Conservation (phyloP, 2,329 filamentous ascomycete genomes). For the Colletotrichum sp. region DNA sequence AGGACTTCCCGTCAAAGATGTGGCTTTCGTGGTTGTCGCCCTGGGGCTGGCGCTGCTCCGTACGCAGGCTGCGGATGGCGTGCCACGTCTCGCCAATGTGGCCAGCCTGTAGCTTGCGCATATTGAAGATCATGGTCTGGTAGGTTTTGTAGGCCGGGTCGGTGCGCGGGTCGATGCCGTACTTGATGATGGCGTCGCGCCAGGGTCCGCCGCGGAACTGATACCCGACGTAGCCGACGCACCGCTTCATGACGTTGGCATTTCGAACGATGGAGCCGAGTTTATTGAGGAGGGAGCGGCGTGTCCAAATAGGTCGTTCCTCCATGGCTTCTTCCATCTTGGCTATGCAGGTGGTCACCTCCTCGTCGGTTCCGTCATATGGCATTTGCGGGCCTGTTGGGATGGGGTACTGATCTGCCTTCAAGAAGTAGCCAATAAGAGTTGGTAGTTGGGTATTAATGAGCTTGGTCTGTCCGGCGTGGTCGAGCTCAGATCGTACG, state of each 20-base stretch:
- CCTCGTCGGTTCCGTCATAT: conserved; percentile 62
- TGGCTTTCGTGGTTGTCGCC: conserved; percentile 60
- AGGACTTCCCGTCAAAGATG: conserved; percentile 80
- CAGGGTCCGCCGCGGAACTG: conserved; percentile 93
- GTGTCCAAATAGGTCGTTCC: conserved; percentile 83
- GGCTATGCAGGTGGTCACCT: conserved; percentile 68
- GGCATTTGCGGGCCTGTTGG: conserved; percentile 65
- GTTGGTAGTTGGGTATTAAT: conserved; percentile 66
- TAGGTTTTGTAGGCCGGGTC: conserved; percentile 81
- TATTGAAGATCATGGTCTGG: conserved; percentile 88
- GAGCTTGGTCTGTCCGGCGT: conserved; percentile 54
- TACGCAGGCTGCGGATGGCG: conserved; percentile 45
- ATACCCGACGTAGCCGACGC: conserved; percentile 85
- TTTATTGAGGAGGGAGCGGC: conserved; percentile 79
- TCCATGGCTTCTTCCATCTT: conserved; percentile 71
- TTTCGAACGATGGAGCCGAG: conserved; percentile 58
- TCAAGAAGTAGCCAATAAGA: conserved; percentile 62
- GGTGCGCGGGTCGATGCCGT: conserved; percentile 83
- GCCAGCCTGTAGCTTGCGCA: conserved; percentile 58
- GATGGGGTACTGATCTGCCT: conserved; percentile 66
- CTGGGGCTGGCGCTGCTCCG: conserved; percentile 39
- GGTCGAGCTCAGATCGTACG: conserved; percentile 67
- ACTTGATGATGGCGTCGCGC: conserved; percentile 84
- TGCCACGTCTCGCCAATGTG: conserved; percentile 55
- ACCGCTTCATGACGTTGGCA: conserved; percentile 70